Percentiles rank a stretch among this genome's conserved stretches.
phyloP scores from a whole-genome alignment of 352 stramenopile genomes.

The Thalassiosira hispida region DNA sequence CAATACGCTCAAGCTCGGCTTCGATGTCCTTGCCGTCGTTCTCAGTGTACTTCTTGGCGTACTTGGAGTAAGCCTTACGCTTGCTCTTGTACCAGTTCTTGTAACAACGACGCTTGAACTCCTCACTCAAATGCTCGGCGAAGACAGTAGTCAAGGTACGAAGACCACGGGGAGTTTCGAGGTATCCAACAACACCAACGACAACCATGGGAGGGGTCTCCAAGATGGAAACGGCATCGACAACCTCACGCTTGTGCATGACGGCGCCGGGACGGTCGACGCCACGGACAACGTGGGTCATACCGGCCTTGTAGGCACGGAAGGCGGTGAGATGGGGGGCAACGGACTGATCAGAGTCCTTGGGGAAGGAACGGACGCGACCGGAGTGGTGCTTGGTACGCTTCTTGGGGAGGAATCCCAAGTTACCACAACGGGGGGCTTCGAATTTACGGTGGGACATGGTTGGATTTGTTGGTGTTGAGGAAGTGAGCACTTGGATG shows the following conservation, averaged over 20 bases:
- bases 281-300: conserved; percentile 99
- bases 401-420: conserved; percentile 99
- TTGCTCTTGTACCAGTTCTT: conserved; percentile 99
- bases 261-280: conserved; percentile 99
- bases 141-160: conserved; percentile 99
- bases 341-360: conserved; percentile 90
- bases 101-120: conserved; percentile 99
- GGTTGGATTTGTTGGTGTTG: conserved; percentile 11
- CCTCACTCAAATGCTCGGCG: conserved; percentile 98
- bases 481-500: background rate
- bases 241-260: conserved; percentile 99
- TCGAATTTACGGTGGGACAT: conserved; percentile 86
- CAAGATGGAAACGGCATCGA: conserved; percentile 99
- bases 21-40: conserved; percentile 85
- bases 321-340: conserved; percentile 99
- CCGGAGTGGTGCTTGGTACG: conserved; percentile 98
- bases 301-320: conserved; percentile 99
- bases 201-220: conserved; percentile 99
- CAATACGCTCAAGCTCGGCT: conserved; percentile 98
- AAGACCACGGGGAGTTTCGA: conserved; percentile 98
- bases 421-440: conserved; percentile 91
- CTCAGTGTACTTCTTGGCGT: conserved; percentile 99
- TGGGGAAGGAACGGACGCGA: conserved; percentile 98
- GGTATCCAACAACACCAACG: conserved; percentile 99
- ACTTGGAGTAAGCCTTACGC: conserved; percentile 99